Conservation (phyloP, 106 monocot species). For the Acorus gramineus region DNA sequence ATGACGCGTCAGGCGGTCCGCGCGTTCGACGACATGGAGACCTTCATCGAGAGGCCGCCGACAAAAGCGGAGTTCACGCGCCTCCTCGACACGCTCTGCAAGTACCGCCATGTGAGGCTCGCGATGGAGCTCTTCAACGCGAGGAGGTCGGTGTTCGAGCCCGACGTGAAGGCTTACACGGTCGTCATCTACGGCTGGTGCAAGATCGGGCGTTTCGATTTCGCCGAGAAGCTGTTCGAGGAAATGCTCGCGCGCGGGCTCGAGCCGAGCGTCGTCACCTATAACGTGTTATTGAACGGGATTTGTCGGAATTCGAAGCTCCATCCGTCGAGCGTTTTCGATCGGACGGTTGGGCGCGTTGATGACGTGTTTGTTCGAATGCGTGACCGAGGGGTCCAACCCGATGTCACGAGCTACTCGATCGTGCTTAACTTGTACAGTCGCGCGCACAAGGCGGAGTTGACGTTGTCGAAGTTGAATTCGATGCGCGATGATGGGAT, state of each 20-base stretch:
- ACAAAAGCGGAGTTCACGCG: no score
- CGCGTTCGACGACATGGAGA: no score
- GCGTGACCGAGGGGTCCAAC: slow-evolving; percentile 67
- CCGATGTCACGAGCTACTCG: slow-evolving; percentile 84
- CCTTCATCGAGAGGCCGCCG: no score
- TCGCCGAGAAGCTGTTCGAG: slow-evolving; percentile 17
- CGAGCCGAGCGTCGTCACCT: slow-evolving; percentile 25
- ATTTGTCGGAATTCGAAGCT: no score
- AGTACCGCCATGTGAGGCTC: no score
- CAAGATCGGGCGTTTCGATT: slow-evolving; percentile 1
- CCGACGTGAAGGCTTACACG: slow-evolving; percentile 25
- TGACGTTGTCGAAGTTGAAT: slow-evolving; percentile 39
- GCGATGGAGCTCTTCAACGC: neutral
- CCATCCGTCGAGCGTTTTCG: no score
- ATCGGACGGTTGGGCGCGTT: slow-evolving; percentile 5
- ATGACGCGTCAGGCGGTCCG: no score
- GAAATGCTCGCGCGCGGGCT: slow-evolving; percentile 25
- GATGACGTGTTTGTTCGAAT: slow-evolving; percentile 61
- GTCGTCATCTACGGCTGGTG: slow-evolving; percentile 10
- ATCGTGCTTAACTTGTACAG: slow-evolving; percentile 87
- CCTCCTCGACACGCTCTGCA: no score
- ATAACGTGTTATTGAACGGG: slow-evolving; percentile 26
- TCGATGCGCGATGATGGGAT: slow-evolving; percentile 80
- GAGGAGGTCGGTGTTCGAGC: neutral
- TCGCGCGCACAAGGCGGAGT: slow-evolving; percentile 83